Base-by-base conservation (phyloP, 768 basidiomycete species). In the Panaeolus papilionaceus region DNA sequence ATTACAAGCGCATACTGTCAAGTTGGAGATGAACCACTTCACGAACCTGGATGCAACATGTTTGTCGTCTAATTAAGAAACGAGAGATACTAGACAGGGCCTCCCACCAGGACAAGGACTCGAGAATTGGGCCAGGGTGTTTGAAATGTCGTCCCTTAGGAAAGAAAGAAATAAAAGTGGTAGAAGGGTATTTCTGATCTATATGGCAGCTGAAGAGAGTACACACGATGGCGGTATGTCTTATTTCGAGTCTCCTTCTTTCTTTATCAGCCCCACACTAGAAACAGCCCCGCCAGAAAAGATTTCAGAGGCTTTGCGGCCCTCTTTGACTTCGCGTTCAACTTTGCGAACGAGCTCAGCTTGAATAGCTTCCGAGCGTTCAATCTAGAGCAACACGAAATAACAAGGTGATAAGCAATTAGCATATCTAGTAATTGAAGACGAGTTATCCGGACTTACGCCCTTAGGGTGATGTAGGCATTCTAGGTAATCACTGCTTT, bases 391-490 rank as follows among this genome's bases (percentile, higher is more conserved):
- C 63, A 66, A 63, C 33, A 64, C 20, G n/a, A 38, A 18, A 38
- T 54, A 26, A 62, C 38, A 38, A 38, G 38, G 11, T 45, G 26
- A 39, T 39, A 45, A 64, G 61, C 45, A 47, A n/a, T 42, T 20
- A 44, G 61, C 47, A 20, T 42, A 33, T 16, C 26, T 10, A 33
- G 23, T 45, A n/a, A 49, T 12, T 8, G 1, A 61, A 20, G 26
- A 62, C 16, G 9, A 26, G 33, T 26, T 28, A 12, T 10, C n/a
- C 20, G 62, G 51, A 72, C 88, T 74, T 70, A 95, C 96, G 89
- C 95, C 94, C 79, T 96, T 92, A 33, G 87, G 88, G 75, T 91
- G 89, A 77, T 97, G 95, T 66, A 98, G 80, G 78, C 96, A 98
- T 77, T 96, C 95, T 65, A 96, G 75, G 80, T 98, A 98, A 78